phyloP scores from a whole-genome alignment of 202 grass and related monocot genomes.

The Eragrostis tef region DNA sequence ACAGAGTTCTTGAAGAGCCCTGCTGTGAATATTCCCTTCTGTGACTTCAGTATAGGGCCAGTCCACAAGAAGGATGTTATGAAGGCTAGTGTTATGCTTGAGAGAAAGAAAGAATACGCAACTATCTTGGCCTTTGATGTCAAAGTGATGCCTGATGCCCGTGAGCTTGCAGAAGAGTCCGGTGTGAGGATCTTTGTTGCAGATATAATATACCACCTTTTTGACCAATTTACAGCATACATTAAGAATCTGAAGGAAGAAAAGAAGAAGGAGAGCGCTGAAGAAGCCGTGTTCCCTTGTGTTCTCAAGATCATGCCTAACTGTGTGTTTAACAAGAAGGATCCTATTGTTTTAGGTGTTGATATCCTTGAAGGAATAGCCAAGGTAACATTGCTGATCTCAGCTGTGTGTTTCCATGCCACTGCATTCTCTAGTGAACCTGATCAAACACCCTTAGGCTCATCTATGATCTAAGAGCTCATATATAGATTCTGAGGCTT shows the following conservation, averaged over 20 bases:
- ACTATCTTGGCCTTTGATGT: slow-evolving; percentile 99
- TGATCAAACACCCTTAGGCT: not conserved
- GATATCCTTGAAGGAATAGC: slow-evolving; percentile 89
- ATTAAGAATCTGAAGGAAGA: slow-evolving; percentile 83
- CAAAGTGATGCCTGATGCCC: slow-evolving; percentile 96
- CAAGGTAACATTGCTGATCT: slow-evolving; percentile 57
- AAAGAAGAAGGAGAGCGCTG: slow-evolving; percentile 85
- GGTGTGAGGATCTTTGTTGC: slow-evolving; percentile 91
- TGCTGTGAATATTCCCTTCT: slow-evolving; percentile 88
- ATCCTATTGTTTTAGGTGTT: slow-evolving; percentile 95
- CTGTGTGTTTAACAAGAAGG: slow-evolving; percentile 93
- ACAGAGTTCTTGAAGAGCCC: slow-evolving; percentile 86
- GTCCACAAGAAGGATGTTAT: slow-evolving; percentile 94
- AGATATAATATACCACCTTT: slow-evolving; percentile 97
- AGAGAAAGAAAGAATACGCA: slow-evolving; percentile 91
- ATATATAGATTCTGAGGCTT: not conserved
- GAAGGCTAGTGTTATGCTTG: slow-evolving; percentile 96
- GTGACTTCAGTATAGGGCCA: slow-evolving; percentile 90
- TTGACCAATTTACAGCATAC: slow-evolving; percentile 94
- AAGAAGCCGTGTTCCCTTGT: slow-evolving; percentile 90
- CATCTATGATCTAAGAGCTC: slow-evolving; percentile 32
- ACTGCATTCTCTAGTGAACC: slow-evolving; percentile 13
- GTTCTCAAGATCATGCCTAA: slow-evolving; percentile 94
- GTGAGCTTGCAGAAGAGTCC: slow-evolving; percentile 83
- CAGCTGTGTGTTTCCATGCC: not conserved